Conservation (phyloP, 2,329 filamentous ascomycete genomes). For the Exophiala dermatitidis region DNA sequence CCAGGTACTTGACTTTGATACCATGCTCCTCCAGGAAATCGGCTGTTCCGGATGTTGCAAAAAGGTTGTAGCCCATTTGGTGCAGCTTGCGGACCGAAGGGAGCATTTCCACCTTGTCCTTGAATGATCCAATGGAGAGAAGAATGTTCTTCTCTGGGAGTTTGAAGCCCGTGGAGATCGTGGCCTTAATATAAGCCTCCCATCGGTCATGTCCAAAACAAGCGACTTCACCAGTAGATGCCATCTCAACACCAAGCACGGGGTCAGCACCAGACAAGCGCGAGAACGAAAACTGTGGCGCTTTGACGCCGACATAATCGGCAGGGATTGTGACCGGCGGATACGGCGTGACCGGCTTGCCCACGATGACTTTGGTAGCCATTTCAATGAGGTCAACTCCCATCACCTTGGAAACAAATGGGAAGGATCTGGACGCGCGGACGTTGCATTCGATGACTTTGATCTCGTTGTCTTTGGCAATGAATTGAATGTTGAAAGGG, state of each 20-base stretch:
- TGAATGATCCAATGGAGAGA: constrained; percentile 91
- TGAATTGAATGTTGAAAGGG: constrained; percentile 98
- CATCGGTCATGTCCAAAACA: constrained; percentile 95
- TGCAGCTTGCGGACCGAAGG: constrained; percentile 85
- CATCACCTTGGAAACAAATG: constrained; percentile 98
- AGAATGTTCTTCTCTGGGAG: constrained; percentile 93
- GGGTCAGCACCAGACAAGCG: constrained; percentile 92
- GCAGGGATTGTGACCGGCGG: constrained; percentile 67
- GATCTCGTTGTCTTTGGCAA: constrained; percentile 98
- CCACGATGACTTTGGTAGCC: constrained; percentile 95
- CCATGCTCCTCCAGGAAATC: constrained; percentile 93
- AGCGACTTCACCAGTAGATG: constrained; percentile 94
- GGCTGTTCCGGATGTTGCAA: constrained; percentile 90
- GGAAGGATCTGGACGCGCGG: constrained; percentile 89
- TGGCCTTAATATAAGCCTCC: constrained; percentile 92
- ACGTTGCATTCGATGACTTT: constrained; percentile 99
- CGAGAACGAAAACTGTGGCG: constrained; percentile 98
- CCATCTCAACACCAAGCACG: constrained; percentile 97
- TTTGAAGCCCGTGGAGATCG: constrained; percentile 93
- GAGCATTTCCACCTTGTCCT: constrained; percentile 96
- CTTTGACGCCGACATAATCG: constrained; percentile 91
- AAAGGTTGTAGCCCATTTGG: constrained; percentile 88
- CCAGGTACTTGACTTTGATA: constrained; percentile 86
- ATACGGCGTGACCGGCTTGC: constrained; percentile 72
- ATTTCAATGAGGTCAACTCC: constrained; percentile 95